These are phyloP conservation scores for Xylariaceae sp. DNA, from an alignment of 2,329 filamentous ascomycete species.

Conservation along the genomic window DNA sequence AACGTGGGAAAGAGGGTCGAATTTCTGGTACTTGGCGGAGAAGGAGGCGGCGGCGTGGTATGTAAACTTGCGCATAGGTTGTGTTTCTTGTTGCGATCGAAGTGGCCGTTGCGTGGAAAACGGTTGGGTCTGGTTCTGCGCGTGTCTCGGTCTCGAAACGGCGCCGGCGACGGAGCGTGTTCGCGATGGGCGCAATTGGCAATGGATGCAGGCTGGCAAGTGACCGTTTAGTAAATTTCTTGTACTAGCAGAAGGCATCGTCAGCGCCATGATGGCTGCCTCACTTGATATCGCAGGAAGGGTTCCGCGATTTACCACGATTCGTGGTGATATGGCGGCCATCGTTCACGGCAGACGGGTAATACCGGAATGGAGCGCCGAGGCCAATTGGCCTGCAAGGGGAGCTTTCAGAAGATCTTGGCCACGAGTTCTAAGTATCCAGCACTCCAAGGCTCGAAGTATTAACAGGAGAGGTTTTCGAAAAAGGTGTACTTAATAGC, in stretches of 20 bases:
- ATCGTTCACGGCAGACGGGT: conserved; percentile 12
- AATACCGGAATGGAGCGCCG: conserved; percentile 11
- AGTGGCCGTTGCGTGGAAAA: conserved; percentile 20
- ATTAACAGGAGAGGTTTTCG: neutral
- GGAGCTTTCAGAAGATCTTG: neutral
- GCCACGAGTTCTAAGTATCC: no score
- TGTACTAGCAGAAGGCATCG: conserved; percentile 12
- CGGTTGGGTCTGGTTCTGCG: conserved; percentile 12
- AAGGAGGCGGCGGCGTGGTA: conserved; percentile 73
- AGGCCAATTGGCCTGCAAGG: conserved; percentile 5
- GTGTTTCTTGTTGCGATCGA: conserved; percentile 16
- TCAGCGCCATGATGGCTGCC: conserved; percentile 19
- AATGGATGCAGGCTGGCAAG: conserved; percentile 13
- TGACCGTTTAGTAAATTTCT: conserved; percentile 15
- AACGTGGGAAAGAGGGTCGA: conserved; percentile 63
- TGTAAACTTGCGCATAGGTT: conserved; percentile 41
- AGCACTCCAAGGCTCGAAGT: no score
- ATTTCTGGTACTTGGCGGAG: conserved; percentile 66
- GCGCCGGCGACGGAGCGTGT: conserved; percentile 5
- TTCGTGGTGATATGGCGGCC: conserved; percentile 12
- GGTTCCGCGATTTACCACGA: conserved; percentile 15
- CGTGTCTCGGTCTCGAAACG: conserved; percentile 10
- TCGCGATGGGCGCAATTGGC: conserved; percentile 10
- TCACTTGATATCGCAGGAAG: conserved; percentile 11
- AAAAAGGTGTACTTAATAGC: no score